Conservation (phyloP, 2,329 filamentous ascomycete genomes). For the Grosmannia clavigera region DNA sequence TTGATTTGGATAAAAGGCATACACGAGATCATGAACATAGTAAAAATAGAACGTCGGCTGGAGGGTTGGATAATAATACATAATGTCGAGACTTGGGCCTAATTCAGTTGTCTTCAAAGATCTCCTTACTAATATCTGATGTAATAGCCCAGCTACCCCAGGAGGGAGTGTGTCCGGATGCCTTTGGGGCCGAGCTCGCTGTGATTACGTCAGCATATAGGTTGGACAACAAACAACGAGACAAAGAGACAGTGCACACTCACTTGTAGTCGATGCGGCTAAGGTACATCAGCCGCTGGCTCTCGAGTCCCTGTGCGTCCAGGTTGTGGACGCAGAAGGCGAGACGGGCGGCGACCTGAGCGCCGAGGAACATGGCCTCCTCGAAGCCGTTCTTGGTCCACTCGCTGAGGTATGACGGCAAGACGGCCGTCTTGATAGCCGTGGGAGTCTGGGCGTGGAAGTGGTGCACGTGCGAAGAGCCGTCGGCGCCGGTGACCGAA, state of each 20-base stretch:
- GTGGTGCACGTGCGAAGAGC: slow-evolving; percentile 29
- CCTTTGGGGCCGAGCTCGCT: slow-evolving; percentile 44
- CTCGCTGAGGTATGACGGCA: slow-evolving; percentile 78
- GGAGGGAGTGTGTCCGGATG: slow-evolving; percentile 40
- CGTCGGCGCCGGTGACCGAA: slow-evolving; percentile 28
- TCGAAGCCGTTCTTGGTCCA: slow-evolving; percentile 76
- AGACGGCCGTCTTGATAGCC: slow-evolving; percentile 63
- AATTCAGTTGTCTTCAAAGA: not conserved
- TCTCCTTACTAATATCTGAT: too few species aligned
- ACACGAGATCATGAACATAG: too few species aligned
- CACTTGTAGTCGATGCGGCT: slow-evolving; percentile 50
- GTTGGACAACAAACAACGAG: not conserved
- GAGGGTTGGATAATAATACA: too few species aligned
- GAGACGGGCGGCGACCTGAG: slow-evolving; percentile 64
- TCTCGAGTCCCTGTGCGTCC: slow-evolving; percentile 37
- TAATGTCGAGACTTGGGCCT: too few species aligned
- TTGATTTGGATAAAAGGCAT: too few species aligned
- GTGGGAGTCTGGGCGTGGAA: slow-evolving; percentile 65
- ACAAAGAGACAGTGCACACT: slow-evolving; percentile 15
- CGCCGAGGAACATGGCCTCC: slow-evolving; percentile 76
- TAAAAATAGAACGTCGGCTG: too few species aligned
- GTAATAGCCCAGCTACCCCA: slow-evolving; percentile 20
- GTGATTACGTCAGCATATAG: slow-evolving; percentile 4
- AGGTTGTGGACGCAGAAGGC: slow-evolving; percentile 48
- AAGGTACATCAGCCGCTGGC: slow-evolving; percentile 43